Evolutionary conservation across 1,284 basidiomycete species (phyloP).

Genomic region (Irpex lacteus): DNA sequence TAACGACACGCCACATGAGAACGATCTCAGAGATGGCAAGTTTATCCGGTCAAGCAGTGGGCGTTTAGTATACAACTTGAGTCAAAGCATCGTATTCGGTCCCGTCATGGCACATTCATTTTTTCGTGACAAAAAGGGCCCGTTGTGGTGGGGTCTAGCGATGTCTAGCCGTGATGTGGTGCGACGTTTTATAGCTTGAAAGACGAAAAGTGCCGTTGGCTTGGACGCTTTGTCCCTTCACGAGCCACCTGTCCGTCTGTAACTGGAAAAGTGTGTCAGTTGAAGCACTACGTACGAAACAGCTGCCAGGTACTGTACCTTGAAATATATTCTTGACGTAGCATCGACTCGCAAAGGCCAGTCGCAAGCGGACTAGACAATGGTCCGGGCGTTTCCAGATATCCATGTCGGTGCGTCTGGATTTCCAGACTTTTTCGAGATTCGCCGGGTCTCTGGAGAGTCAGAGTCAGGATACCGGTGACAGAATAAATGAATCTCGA

Average conservation of each 20-base stretch:
- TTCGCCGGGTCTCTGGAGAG: not conserved
- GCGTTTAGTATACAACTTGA: not conserved
- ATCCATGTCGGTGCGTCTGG: not conserved
- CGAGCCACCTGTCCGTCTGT: not conserved
- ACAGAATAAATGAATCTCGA: too few species aligned
- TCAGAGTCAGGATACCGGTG: not conserved
- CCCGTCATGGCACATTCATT: too few species aligned
- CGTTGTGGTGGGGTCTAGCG: too few species aligned
- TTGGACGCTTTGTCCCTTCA: too few species aligned
- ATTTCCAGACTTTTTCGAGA: not conserved
- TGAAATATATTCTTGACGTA: not conserved
- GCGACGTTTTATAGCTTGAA: too few species aligned
- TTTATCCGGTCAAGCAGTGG: not conserved
- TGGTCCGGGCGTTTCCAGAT: not conserved
- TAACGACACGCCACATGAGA: not conserved
- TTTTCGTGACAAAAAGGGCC: too few species aligned
- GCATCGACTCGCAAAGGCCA: not conserved
- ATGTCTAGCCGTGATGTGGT: too few species aligned
- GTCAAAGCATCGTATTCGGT: too few species aligned
- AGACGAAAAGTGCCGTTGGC: too few species aligned
- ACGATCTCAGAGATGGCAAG: not conserved
- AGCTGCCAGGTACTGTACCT: not conserved
- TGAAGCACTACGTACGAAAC: not conserved
- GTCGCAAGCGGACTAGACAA: not conserved
- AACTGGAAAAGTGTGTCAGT: not conserved